Base-by-base conservation (phyloP, 1,139 yeast species). In the Debaryomyces robertsiae region DNA sequence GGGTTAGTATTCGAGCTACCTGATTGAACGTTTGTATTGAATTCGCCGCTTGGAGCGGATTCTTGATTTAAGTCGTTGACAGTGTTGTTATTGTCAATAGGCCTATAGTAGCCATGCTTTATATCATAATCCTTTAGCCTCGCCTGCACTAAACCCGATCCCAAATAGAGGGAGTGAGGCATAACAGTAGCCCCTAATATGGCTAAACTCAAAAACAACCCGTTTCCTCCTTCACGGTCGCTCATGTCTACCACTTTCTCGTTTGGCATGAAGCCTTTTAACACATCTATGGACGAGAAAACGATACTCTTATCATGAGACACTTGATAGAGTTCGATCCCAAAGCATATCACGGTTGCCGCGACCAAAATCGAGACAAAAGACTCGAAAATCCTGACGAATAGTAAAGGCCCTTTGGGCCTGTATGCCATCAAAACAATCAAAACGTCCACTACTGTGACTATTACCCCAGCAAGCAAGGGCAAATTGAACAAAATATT, bases 131-230 rank as follows among this genome's bases (percentile, higher is more conserved):
- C 96, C 49, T 81, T 75, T 46, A 93, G 70, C 46, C 98, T 77
- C 2, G 97, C 85, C 60, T 91, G 96, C 7, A 93, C 98, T 43
- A 93, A 74, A 1, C 97, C 96, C 0, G 95, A 86, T 1, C 98
- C 98, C 42, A 93, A 69, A 58, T 87, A 93, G 33, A 93, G 69
- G 1, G 95, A 85, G 61, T 93, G 98, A 3, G 98, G 98, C 98
- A 93, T 93, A 23, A 93, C 95, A 1, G 98, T 94, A 22, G 98
- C 97, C 15, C 98, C 98, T 41, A 93, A 70, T 41, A 93, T 86
- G 16, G 97, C 98, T 51, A 95, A 81, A 39, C 96, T 82, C 31
- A 89, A 69, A 58, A 87, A 93, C 32, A 91, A 69, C 0, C 97
- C 98, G 50, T 66, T 70, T 10, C 75, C 76, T 28, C 87, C 83